Conservation (phyloP, 441 rosid genomes). For the Corymbia calophylla region DNA sequence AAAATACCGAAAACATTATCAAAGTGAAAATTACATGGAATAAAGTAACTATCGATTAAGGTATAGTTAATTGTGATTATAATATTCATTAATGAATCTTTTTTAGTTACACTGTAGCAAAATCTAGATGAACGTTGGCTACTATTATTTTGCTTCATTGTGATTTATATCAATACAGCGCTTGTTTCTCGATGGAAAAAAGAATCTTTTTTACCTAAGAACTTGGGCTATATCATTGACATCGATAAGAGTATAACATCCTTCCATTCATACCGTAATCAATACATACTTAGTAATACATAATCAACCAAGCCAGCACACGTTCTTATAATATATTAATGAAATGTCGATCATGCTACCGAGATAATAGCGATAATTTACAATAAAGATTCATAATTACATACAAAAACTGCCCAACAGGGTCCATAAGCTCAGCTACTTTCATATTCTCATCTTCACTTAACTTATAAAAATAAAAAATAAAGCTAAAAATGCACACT, state of each 20-base stretch:
- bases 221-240: background rate
- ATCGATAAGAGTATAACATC: background rate
- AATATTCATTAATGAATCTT: background rate
- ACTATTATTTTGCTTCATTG: too few species aligned
- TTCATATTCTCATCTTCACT: background rate
- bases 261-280: background rate
- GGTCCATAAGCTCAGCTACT: background rate
- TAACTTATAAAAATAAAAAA: too few species aligned
- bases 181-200: too few species aligned
- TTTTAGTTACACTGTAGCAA: too few species aligned
- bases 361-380: background rate
- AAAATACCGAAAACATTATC: too few species aligned
- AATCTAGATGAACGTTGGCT: too few species aligned
- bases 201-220: background rate
- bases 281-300: background rate
- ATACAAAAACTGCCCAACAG: background rate
- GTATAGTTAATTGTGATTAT: background rate
- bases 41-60: background rate
- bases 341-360: background rate
- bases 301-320: background rate
- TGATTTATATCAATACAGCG: too few species aligned
- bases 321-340: background rate
- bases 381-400: background rate
- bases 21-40: background rate
- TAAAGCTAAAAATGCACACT: background rate